These are phyloP conservation scores for Rhizopogon vulgaris DNA, from an alignment of 768 basidiomycete species.

Conservation along the genomic window DNA sequence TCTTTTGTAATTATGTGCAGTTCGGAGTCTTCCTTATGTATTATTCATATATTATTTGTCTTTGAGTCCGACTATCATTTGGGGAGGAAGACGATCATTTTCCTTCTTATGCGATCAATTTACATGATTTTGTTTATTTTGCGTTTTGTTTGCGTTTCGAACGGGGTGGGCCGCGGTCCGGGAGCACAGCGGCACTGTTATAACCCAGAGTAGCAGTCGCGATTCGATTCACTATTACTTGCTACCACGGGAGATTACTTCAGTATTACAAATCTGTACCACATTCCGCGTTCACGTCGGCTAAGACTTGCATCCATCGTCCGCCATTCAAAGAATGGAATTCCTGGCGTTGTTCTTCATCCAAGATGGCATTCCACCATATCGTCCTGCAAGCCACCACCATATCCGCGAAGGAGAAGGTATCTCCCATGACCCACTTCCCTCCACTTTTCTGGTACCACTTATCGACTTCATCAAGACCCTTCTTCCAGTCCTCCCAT, in stretches of 20 bases:
- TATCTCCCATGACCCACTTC: conserved; percentile 5
- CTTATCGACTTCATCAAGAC: conserved; percentile 6
- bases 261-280: background rate
- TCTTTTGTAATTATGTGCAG: too few species aligned
- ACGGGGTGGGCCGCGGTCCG: too few species aligned
- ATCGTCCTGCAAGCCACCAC: conserved; percentile 1
- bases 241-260: too few species aligned
- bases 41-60: too few species aligned
- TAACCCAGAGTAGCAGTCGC: too few species aligned
- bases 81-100: too few species aligned
- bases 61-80: too few species aligned
- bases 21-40: too few species aligned
- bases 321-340: conserved; percentile 4
- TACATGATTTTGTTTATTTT: background rate
- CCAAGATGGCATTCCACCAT: conserved; percentile 1
- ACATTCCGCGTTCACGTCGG: background rate
- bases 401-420: conserved; percentile 5
- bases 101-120: too few species aligned
- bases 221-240: too few species aligned
- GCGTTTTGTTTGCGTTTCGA: too few species aligned
- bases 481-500: conserved; percentile 1
- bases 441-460: conserved; percentile 16
- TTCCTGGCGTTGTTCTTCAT: conserved; percentile 1
- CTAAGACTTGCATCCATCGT: background rate
- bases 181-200: too few species aligned